A percentile compares a stretch with the other conserved stretches of the same genome.
Evolutionary conservation across 805 yeast genomes (phyloP).

Genomic region (Candida methanosorbosa): DNA sequence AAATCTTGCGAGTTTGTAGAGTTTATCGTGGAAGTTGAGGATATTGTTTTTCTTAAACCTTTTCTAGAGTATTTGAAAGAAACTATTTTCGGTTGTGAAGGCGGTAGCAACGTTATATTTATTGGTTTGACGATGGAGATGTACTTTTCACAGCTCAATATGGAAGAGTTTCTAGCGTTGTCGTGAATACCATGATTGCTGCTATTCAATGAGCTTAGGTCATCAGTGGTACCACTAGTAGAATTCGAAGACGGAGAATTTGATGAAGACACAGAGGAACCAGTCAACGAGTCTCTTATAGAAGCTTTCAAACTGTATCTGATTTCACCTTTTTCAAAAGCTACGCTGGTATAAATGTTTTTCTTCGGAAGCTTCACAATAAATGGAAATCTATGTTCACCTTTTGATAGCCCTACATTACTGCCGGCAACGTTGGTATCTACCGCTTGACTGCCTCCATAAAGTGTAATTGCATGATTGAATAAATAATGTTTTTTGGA

Average conservation of each 20-base stretch:
- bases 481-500: conserved; percentile 41
- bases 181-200: conserved; percentile 4
- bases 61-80: conserved; percentile 43
- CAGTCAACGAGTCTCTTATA: conserved; percentile 5
- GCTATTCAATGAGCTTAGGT: conserved; percentile 2
- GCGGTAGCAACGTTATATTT: conserved; percentile 59
- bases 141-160: conserved; percentile 43
- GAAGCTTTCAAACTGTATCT: conserved; percentile 53
- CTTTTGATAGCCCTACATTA: conserved; percentile 50
- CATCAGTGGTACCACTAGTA: conserved; percentile 2
- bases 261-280: neutral
- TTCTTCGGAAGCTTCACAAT: conserved; percentile 71
- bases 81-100: conserved; percentile 58
- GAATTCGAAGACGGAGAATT: conserved; percentile 2
- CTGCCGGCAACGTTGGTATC: neutral
- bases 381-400: conserved; percentile 86
- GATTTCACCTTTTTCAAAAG: conserved; percentile 82
- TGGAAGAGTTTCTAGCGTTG: conserved; percentile 19
- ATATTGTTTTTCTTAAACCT: conserved; percentile 26
- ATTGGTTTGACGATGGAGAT: conserved; percentile 63
- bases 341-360: conserved; percentile 63
- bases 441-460: conserved; percentile 40
- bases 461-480: conserved; percentile 49
- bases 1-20: conserved; percentile 9
- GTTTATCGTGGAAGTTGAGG: conserved; percentile 32